Evolutionary conservation across 176 grass and related monocot species (phyloP).

Genomic region (Lolium rigidum): DNA sequence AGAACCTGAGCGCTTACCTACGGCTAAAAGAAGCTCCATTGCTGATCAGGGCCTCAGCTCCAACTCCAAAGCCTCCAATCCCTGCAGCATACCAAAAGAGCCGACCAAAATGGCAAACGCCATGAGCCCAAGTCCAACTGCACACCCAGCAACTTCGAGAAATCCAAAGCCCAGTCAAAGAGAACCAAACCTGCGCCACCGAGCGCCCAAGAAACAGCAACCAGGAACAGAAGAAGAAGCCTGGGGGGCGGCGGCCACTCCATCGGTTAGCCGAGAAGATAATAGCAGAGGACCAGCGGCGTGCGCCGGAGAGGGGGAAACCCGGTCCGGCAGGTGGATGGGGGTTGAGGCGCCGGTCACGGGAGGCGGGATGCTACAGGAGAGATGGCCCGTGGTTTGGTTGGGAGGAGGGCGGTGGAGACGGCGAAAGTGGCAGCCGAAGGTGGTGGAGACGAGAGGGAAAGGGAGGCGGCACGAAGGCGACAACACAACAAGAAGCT

Average conservation of each 20-base stretch:
- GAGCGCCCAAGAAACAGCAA: conserved; percentile 35
- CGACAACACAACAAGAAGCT: conserved; percentile 47
- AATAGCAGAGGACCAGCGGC: neutral
- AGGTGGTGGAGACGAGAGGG: conserved; percentile 28
- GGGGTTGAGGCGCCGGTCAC: neutral
- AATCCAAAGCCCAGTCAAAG: neutral
- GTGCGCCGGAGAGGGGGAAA: neutral
- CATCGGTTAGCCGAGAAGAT: conserved; percentile 18
- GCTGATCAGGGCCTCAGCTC: conserved; percentile 1
- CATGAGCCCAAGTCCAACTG: conserved; percentile 32
- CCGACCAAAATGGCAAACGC: conserved; percentile 28
- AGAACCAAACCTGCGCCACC: conserved; percentile 34
- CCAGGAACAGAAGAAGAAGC: conserved; percentile 36
- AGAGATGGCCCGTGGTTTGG: conserved; percentile 36
- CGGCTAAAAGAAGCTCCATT: conserved; percentile 40
- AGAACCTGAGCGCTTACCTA: conserved; percentile 42
- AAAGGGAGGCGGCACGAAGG: conserved; percentile 50
- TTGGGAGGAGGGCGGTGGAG: conserved; percentile 45
- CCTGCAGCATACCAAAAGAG: conserved; percentile 44
- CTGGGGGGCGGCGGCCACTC: neutral
- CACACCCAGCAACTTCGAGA: neutral
- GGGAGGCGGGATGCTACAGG: conserved; percentile 14
- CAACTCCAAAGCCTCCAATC: conserved; percentile 27
- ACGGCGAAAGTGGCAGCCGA: conserved; percentile 47
- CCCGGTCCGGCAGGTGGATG: conserved; percentile 1